These are phyloP conservation scores for Pyrrhoderma noxium DNA, from an alignment of 1,284 basidiomycete species.

Conservation along the genomic window DNA sequence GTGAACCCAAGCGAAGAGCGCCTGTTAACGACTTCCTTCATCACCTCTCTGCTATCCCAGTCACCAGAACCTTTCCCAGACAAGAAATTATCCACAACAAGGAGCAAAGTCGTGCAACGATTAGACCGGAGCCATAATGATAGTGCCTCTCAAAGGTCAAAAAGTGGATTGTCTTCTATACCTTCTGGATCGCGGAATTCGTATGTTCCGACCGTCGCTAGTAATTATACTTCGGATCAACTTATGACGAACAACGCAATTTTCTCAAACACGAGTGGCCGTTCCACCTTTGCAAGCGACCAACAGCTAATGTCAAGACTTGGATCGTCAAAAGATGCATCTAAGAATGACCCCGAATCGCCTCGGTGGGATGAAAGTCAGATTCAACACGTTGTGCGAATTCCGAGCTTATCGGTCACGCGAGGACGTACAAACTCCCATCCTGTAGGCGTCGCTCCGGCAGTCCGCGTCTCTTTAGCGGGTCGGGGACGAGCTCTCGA, in stretches of 20 bases:
- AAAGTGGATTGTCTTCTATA: not conserved
- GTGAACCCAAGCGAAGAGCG: slow-evolving; percentile 49
- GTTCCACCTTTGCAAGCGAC: not conserved
- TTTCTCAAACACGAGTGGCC: not conserved
- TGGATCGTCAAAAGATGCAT: slow-evolving; percentile 2
- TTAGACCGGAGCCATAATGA: not conserved
- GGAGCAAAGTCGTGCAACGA: not conserved
- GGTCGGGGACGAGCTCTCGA: not conserved
- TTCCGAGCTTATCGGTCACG: slow-evolving; percentile 2
- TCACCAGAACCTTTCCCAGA: slow-evolving; percentile 14
- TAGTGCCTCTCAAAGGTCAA: not conserved
- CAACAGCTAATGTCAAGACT: not conserved
- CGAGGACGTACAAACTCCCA: slow-evolving; percentile 4
- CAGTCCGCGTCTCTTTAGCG: slow-evolving; percentile 5
- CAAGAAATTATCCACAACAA: slow-evolving; percentile 2
- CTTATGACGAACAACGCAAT: not conserved
- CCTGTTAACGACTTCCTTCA: slow-evolving; percentile 52
- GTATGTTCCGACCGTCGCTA: not conserved
- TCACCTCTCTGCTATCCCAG: slow-evolving; percentile 44
- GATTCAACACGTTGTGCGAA: slow-evolving; percentile 11
- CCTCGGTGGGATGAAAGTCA: slow-evolving; percentile 9
- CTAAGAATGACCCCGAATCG: not conserved
- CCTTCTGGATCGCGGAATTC: not conserved
- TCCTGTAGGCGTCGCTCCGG: slow-evolving; percentile 15
- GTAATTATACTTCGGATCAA: slow-evolving; percentile 9